These are phyloP conservation scores for Cytospora leucostoma DNA, from an alignment of 2,329 filamentous ascomycete genomes.

Conservation along the genomic window DNA sequence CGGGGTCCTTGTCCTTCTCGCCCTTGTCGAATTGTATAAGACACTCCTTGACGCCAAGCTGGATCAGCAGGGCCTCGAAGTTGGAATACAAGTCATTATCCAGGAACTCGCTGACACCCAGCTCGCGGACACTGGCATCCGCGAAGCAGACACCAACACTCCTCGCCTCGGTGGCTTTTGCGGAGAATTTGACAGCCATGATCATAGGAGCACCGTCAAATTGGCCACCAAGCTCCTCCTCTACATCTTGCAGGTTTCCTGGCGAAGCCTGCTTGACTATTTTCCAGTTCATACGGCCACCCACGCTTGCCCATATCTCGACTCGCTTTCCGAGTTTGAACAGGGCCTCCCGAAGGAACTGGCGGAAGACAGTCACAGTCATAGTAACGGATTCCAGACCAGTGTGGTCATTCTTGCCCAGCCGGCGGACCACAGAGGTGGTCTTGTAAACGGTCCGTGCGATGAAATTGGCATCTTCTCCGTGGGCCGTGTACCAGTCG, in stretches of 20 bases:
- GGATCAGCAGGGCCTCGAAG: constrained; percentile 93
- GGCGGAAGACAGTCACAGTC: constrained; percentile 91
- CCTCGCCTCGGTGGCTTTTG: constrained; percentile 82
- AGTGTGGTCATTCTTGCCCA: constrained; percentile 82
- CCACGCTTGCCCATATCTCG: constrained; percentile 81
- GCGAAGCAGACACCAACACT: constrained; percentile 95
- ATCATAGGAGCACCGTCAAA: constrained; percentile 93
- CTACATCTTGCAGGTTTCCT: constrained; percentile 93
- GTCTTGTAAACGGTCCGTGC: constrained; percentile 93
- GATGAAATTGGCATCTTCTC: constrained; percentile 80
- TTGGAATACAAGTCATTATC: constrained; percentile 99
- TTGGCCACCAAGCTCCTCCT: constrained; percentile 87
- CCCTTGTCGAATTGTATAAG: constrained; percentile 76
- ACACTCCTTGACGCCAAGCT: constrained; percentile 93
- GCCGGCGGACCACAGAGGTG: constrained; percentile 87
- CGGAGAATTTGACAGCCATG: constrained; percentile 86
- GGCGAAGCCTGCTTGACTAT: constrained; percentile 89
- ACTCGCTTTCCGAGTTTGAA: constrained; percentile 88
- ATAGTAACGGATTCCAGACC: constrained; percentile 91
- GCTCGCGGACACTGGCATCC: constrained; percentile 91
- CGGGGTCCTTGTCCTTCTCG: constrained; percentile 84
- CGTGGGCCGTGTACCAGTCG: constrained; percentile 95
- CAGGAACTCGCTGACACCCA: constrained; percentile 97
- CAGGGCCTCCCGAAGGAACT: constrained; percentile 90
- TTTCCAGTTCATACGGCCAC: constrained; percentile 87